phyloP scores from a whole-genome alignment of 768 basidiomycete genomes.

The Naganishia randhawae region DNA sequence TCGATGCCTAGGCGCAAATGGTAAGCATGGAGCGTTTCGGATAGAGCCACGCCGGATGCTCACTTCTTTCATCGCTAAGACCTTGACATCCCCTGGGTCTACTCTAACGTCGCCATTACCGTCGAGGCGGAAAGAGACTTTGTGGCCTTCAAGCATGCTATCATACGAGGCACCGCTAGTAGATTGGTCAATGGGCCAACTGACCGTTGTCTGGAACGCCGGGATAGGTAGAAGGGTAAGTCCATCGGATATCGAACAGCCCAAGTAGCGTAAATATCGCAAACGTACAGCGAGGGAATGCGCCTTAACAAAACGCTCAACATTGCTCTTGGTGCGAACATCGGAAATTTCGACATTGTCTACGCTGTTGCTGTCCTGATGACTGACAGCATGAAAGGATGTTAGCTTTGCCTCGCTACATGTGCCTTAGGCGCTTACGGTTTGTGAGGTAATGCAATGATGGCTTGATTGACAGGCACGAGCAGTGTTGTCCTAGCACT shows the following conservation, averaged over 20 bases:
- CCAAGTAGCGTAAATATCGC: background rate
- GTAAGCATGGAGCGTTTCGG: background rate
- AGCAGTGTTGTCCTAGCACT: slow-evolving; percentile 59
- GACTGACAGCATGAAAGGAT: slow-evolving; percentile 29
- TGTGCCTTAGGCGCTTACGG: slow-evolving; percentile 49
- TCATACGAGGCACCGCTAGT: slow-evolving; percentile 23
- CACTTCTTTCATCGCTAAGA: slow-evolving; percentile 40
- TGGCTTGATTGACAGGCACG: slow-evolving; percentile 81
- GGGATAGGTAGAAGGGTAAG: background rate
- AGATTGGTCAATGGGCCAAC: background rate
- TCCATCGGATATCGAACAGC: background rate
- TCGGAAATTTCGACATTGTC: slow-evolving; percentile 53
- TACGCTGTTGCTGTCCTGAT: slow-evolving; percentile 39
- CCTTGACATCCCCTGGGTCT: slow-evolving; percentile 41
- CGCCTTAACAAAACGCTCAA: slow-evolving; percentile 73
- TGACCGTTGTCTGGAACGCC: background rate
- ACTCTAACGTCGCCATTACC: slow-evolving; percentile 35
- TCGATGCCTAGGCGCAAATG: slow-evolving; percentile 31
- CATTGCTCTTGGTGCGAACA: slow-evolving; percentile 60
- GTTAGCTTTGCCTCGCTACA: background rate
- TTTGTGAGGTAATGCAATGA: slow-evolving; percentile 63
- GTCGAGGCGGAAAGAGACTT: slow-evolving; percentile 25
- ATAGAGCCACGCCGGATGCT: slow-evolving; percentile 10
- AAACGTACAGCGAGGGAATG: slow-evolving; percentile 75
- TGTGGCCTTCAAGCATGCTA: slow-evolving; percentile 36